Percentiles rank a stretch among this genome's conserved stretches.
These are phyloP conservation scores for Articulospora tetracladia DNA, from an alignment of 495 filamentous ascomycete species.

Conservation along the genomic window DNA sequence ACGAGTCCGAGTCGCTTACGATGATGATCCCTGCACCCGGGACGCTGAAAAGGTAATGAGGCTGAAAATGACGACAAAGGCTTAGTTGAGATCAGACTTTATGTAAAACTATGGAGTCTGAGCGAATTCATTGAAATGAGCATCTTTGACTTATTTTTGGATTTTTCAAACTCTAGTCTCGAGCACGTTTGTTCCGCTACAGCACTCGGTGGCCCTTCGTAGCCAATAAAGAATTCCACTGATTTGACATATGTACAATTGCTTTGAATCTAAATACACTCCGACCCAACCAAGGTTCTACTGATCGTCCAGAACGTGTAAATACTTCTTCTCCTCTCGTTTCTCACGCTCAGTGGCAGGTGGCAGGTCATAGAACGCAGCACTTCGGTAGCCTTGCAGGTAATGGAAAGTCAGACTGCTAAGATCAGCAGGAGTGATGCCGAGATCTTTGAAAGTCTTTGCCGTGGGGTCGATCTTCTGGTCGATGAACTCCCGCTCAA, in stretches of 20 bases:
- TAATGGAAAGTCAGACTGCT: constrained; percentile 37
- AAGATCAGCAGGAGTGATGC: constrained; percentile 80
- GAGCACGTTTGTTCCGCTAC: no score
- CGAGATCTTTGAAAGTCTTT: constrained; percentile 94
- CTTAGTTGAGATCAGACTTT: no score
- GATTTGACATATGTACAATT: constrained; percentile 22
- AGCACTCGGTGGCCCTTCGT: no score
- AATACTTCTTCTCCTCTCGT: constrained; percentile 90
- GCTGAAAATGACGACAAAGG: neutral
- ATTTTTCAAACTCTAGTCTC: no score
- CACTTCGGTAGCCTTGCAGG: constrained; percentile 79
- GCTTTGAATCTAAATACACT: constrained; percentile 11
- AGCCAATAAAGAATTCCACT: no score
- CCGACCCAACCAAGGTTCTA: constrained; percentile 33
- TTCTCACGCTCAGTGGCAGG: constrained; percentile 92
- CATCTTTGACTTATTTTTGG: no score
- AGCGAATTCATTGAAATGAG: no score
- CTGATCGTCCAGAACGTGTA: constrained; percentile 90
- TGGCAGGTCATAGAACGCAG: constrained; percentile 84
- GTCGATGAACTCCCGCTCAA: constrained; percentile 92
- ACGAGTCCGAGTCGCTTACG: neutral
- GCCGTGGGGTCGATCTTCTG: constrained; percentile 86
- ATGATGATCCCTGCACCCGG: neutral
- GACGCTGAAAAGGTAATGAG: neutral
- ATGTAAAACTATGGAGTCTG: no score